phyloP scores from a whole-genome alignment of 2,329 filamentous ascomycete genomes.

The Pyricularia sp. region DNA sequence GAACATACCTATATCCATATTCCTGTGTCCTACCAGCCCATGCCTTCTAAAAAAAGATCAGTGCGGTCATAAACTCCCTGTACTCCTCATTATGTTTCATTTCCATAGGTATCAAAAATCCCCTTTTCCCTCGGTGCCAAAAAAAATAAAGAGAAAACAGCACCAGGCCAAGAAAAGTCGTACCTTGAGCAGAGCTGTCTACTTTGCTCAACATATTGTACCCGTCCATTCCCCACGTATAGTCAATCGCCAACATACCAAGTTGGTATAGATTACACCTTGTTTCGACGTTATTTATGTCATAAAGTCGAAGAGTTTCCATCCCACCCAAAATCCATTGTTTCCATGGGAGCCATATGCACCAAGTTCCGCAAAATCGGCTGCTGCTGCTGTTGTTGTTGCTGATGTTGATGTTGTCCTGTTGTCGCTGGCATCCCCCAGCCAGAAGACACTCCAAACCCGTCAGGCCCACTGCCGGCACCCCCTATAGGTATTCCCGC shows the following conservation, averaged over 20 bases:
- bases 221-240: background rate
- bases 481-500: constrained; percentile 7
- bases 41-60: background rate
- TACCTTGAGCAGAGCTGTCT: background rate
- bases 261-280: background rate
- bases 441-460: background rate
- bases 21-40: background rate
- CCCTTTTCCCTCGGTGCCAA: background rate
- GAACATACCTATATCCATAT: background rate
- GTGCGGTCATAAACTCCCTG: background rate
- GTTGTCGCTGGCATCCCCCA: constrained; percentile 1
- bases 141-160: background rate
- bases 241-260: background rate
- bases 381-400: background rate
- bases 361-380: constrained; percentile 44
- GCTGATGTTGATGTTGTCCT: background rate
- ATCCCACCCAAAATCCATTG: constrained; percentile 46
- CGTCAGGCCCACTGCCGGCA: constrained; percentile 11
- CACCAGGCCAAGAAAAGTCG: background rate
- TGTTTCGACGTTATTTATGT: background rate
- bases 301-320: constrained; percentile 8
- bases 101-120: background rate
- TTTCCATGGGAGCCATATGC: constrained; percentile 50
- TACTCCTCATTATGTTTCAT: background rate
- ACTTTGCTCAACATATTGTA: no score